Conservation (phyloP, 176 grass and related monocot genomes). For the Bonia amplexicaulis region DNA sequence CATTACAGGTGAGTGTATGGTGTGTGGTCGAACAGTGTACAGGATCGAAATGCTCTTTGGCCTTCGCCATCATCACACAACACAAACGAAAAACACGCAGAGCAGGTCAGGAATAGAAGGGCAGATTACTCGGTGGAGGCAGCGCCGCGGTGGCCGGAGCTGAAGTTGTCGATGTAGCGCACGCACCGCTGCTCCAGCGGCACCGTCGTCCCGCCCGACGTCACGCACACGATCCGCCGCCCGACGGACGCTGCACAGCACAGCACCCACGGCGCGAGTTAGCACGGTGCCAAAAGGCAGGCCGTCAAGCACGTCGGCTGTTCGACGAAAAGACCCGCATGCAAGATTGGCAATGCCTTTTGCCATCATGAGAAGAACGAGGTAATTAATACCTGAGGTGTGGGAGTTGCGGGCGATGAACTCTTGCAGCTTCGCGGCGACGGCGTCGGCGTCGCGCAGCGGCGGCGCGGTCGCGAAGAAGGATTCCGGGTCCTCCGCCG, state of each 20-base stretch:
- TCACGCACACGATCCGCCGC: slow-evolving; percentile 69
- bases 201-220: slow-evolving; percentile 90
- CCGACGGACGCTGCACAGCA: slow-evolving; percentile 14
- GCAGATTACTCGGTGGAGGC: slow-evolving; percentile 69
- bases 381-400: neutral
- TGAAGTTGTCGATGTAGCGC: slow-evolving; percentile 97
- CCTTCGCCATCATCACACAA: neutral
- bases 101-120: neutral
- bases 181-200: slow-evolving; percentile 90
- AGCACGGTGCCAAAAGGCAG: neutral
- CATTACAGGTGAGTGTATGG: neutral
- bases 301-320: neutral
- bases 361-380: neutral
- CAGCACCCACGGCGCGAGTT: neutral
- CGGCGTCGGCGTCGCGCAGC: slow-evolving; percentile 34
- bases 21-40: neutral
- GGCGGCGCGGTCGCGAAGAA: slow-evolving; percentile 62
- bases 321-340: neutral
- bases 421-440: slow-evolving; percentile 34
- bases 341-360: neutral
- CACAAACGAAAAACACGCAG: neutral
- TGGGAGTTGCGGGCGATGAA: slow-evolving; percentile 43
- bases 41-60: neutral
- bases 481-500: slow-evolving; percentile 26
- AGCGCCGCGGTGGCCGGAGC: slow-evolving; percentile 85